Evolutionary conservation across 768 basidiomycete genomes (phyloP).

Genomic region (Chalciporus piperatus): DNA sequence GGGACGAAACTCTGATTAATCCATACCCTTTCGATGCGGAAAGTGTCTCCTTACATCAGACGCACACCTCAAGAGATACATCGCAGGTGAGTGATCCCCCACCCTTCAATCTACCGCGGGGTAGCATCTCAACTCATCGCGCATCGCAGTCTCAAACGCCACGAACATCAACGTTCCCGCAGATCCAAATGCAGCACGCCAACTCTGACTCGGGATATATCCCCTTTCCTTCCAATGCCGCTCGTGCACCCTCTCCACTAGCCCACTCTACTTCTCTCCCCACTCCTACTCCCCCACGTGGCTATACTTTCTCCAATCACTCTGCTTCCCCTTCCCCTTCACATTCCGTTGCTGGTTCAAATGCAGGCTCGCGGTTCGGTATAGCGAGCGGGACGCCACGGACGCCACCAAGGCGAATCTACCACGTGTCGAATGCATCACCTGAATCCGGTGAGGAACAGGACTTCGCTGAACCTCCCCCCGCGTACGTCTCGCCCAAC

Average conservation of each 20-base stretch:
- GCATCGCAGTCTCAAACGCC: constrained; percentile 9
- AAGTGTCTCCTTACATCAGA: constrained; percentile 22
- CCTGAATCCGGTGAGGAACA: constrained; percentile 20
- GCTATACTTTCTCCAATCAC: constrained; percentile 3
- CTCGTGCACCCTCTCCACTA: constrained; percentile 23
- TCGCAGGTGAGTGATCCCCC: constrained; percentile 14
- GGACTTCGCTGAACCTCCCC: constrained; percentile 40
- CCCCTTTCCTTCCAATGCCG: constrained; percentile 7
- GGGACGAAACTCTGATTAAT: constrained; percentile 20
- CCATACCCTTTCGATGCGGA: constrained; percentile 21
- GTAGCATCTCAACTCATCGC: not conserved
- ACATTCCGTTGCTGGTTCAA: constrained; percentile 1
- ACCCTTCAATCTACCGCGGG: not conserved
- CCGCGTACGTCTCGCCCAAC: constrained; percentile 39
- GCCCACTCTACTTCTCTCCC: constrained; percentile 23
- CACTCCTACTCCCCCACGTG: constrained; percentile 9
- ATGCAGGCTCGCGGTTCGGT: not conserved
- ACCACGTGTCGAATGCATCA: constrained; percentile 42
- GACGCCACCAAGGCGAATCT: constrained; percentile 33
- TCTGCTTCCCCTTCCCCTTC: constrained; percentile 12
- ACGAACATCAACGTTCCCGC: constrained; percentile 18
- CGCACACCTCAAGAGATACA: constrained; percentile 6
- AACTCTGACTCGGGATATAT: constrained; percentile 18
- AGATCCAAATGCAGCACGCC: constrained; percentile 23
- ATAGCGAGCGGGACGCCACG: constrained; percentile 1